Base-by-base conservation (phyloP, 805 yeast species). In the Scheffersomyces spartinae region DNA sequence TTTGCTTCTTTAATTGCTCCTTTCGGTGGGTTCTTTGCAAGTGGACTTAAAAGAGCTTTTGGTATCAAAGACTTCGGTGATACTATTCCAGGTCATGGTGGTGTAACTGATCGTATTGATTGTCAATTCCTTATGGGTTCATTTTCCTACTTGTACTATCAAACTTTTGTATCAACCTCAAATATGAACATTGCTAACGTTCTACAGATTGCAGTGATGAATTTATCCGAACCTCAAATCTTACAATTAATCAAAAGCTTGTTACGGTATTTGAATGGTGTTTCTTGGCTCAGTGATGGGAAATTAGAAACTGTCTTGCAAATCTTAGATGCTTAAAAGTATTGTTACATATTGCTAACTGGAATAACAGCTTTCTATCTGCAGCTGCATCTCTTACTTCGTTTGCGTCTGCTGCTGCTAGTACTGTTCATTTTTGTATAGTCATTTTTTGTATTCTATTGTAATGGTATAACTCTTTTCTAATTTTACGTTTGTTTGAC, bases 61-160 rank as follows among this genome's bases (percentile, higher is more conserved):
- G 82, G 88, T 45, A 85, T 86, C 28, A 91, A 91, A 56, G 98
- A 91, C 55, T 91, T 91, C 45, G 98, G 97, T 39, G 94, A 88
- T 46, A 88, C 97, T 7, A 91, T 91, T 39, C 98, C 98, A 9
- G 98, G 98, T 17, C 98, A 91, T 48, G 98, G 98, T 35, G 98
- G 98, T 39, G 77, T 91, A 38, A 86, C 96, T 14, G 98, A 91
- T 50, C 71, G 98, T 57, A 77, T 91, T 62, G 98, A 91, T 56
- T 91, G 98, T 56, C 97, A 91, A 57, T 91, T 88, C 48, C 62
- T 91, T 40, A 91, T 91, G 97, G 98, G 98, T 8, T 82, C 94
- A 20, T 91, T 91, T 48, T 70, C 91, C 17, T 86, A 85, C 47
- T 63, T 91, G 38, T 91, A 91, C 57, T 86, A 77, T 53, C 95